These are phyloP conservation scores for Alternaria longipes DNA, from an alignment of 2,329 filamentous ascomycete genomes.

Conservation along the genomic window DNA sequence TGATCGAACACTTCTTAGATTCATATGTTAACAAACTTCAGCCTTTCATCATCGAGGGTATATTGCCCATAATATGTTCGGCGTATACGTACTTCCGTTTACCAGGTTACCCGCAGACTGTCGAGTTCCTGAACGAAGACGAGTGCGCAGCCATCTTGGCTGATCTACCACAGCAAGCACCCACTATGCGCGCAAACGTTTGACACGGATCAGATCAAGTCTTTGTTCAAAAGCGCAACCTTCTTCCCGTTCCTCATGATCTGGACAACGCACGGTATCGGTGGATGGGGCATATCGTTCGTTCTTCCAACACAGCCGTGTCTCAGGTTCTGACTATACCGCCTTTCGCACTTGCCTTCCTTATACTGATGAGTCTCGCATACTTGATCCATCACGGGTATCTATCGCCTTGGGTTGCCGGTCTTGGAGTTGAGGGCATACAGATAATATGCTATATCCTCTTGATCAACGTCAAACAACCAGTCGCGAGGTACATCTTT, in stretches of 20 bases:
- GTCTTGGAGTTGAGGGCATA: conserved; percentile 39
- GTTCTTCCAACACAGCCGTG: conserved; percentile 28
- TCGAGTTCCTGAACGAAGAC: conserved; percentile 25
- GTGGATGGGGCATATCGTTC: conserved; percentile 27
- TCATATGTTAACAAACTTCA: conserved; percentile 6
- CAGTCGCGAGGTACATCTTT: conserved; percentile 52
- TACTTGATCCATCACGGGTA: conserved; percentile 19
- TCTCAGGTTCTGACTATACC: conserved; percentile 38
- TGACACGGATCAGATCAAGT: conserved; percentile 25
- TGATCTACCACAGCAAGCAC: conserved; percentile 32
- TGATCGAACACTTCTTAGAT: not conserved
- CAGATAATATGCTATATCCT: conserved; percentile 54
- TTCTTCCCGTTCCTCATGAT: conserved; percentile 38
- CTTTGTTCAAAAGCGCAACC: conserved; percentile 28
- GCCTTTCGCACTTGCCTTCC: conserved; percentile 33
- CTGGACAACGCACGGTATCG: conserved; percentile 36
- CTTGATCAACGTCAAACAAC: conserved; percentile 50
- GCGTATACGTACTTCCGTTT: conserved; percentile 30
- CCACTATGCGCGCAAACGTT: conserved; percentile 34
- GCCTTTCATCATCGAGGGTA: conserved; percentile 36
- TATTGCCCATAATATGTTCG: conserved; percentile 28
- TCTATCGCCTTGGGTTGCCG: conserved; percentile 34
- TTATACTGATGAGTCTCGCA: conserved; percentile 29
- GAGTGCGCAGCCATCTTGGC: conserved; percentile 29
- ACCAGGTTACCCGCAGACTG: conserved; percentile 34